phyloP scores from a whole-genome alignment of 495 filamentous ascomycete genomes.

The Penicillium ucsense region DNA sequence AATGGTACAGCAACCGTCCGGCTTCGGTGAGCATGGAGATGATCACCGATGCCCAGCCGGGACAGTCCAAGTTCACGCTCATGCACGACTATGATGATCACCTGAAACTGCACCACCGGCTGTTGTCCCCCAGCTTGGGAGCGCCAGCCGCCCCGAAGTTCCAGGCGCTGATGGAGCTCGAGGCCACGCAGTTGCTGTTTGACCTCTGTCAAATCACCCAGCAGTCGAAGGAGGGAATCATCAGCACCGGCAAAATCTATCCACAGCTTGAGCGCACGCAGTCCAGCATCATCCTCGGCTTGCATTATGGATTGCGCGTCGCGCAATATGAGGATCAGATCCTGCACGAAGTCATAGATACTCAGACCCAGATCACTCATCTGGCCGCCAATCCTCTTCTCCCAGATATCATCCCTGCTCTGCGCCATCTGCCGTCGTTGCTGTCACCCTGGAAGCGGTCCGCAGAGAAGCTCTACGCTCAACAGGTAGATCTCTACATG shows the following conservation, averaged over 20 bases:
- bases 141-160: slow-evolving; percentile 10
- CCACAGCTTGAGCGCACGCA: slow-evolving; percentile 19
- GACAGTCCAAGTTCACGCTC: slow-evolving; percentile 17
- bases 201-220: slow-evolving; percentile 7
- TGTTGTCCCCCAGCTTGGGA: slow-evolving; percentile 18
- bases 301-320: slow-evolving; percentile 28
- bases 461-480: slow-evolving; percentile 14
- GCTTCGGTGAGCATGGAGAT: slow-evolving; percentile 24
- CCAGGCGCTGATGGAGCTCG: slow-evolving; percentile 20
- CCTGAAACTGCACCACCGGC: slow-evolving; percentile 21
- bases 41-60: slow-evolving; percentile 18
- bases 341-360: slow-evolving; percentile 18
- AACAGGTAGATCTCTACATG: slow-evolving; percentile 17
- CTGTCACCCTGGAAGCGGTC: slow-evolving; percentile 26
- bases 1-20: slow-evolving; percentile 26
- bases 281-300: slow-evolving; percentile 20
- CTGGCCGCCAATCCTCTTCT: slow-evolving; percentile 18
- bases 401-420: slow-evolving; percentile 23
- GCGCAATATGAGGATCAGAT: slow-evolving; percentile 16
- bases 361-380: slow-evolving; percentile 16
- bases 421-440: slow-evolving; percentile 21
- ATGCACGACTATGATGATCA: slow-evolving; percentile 25
- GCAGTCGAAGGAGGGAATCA: background rate
- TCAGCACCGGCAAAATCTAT: slow-evolving; percentile 15
- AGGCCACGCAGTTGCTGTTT: slow-evolving; percentile 18